Evolutionary conservation across 2,329 filamentous ascomycete genomes (phyloP).

Genomic region (Xylaria sp.): DNA sequence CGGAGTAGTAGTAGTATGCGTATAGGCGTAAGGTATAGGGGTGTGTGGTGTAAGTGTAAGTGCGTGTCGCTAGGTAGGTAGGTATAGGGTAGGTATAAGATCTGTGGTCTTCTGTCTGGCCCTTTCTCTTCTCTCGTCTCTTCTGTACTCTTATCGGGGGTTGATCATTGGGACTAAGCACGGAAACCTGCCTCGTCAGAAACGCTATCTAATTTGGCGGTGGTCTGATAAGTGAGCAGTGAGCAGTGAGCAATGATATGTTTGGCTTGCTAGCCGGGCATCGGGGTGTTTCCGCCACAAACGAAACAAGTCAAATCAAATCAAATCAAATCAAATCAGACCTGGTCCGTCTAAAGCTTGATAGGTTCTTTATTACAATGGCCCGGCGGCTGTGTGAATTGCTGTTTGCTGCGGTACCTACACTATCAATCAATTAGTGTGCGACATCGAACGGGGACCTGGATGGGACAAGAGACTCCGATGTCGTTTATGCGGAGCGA

Average conservation of each 20-base stretch:
- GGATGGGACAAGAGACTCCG: conserved; percentile 39
- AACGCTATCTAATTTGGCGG: conserved; percentile 28
- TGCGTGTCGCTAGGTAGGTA: conserved; percentile 11
- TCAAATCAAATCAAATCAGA: neutral
- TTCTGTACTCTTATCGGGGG: conserved; percentile 33
- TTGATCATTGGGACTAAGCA: conserved; percentile 29
- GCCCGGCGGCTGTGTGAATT: conserved; percentile 5
- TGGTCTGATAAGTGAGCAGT: conserved; percentile 34
- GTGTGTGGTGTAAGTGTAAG: conserved; percentile 5
- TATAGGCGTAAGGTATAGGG: neutral
- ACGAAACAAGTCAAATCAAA: conserved; percentile 8
- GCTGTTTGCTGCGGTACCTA: neutral
- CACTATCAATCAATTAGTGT: conserved; percentile 26
- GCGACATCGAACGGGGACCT: conserved; percentile 32
- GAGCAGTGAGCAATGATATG: conserved; percentile 29
- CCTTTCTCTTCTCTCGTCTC: neutral
- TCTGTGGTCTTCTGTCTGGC: conserved; percentile 20
- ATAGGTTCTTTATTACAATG: conserved; percentile 6
- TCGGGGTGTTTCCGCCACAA: conserved; percentile 27
- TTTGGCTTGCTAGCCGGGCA: conserved; percentile 28
- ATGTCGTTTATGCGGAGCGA: conserved; percentile 37
- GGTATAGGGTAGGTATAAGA: no score
- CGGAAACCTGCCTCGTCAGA: conserved; percentile 35
- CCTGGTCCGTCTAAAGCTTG: conserved; percentile 10
- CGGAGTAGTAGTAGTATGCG: neutral